Conservation (phyloP, 1,284 basidiomycete genomes). For the Cryptococcus sp. region DNA sequence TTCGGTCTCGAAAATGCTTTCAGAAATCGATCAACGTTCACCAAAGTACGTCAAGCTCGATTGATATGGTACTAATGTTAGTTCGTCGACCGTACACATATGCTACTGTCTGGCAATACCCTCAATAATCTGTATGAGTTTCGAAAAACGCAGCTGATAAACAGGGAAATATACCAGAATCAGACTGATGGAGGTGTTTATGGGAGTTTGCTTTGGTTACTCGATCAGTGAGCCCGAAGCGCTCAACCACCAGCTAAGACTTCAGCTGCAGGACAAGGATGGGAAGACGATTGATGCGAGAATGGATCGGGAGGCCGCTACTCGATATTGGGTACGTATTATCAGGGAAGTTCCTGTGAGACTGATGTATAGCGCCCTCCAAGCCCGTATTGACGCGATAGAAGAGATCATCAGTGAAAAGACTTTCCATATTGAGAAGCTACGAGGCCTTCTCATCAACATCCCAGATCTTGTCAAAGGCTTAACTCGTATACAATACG, state of each 20-base stretch:
- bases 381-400: conserved; percentile 75
- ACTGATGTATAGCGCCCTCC: conserved; percentile 55
- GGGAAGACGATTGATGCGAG: conserved; percentile 74
- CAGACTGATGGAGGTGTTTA: conserved; percentile 69
- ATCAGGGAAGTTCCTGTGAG: background rate
- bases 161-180: conserved; percentile 80
- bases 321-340: conserved; percentile 62
- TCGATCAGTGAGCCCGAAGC: conserved; percentile 57
- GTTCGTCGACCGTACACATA: conserved; percentile 74
- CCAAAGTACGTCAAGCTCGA: conserved; percentile 43
- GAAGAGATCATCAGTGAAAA: conserved; percentile 68
- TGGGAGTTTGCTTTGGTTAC: conserved; percentile 79
- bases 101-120: conserved; percentile 87
- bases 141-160: conserved; percentile 12
- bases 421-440: conserved; percentile 54
- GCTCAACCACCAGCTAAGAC: background rate
- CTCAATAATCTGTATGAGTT: conserved; percentile 67
- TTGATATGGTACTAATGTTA: conserved; percentile 18
- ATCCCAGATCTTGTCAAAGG: conserved; percentile 88
- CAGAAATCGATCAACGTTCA: conserved; percentile 69
- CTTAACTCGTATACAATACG: conserved; percentile 82
- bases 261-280: conserved; percentile 72
- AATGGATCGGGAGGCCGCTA: conserved; percentile 83
- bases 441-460: conserved; percentile 66
- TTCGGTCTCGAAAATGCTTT: conserved; percentile 75